Base-by-base conservation (phyloP, 2,329 filamentous ascomycete genomes). In the Alternaria angustiovoidea region DNA sequence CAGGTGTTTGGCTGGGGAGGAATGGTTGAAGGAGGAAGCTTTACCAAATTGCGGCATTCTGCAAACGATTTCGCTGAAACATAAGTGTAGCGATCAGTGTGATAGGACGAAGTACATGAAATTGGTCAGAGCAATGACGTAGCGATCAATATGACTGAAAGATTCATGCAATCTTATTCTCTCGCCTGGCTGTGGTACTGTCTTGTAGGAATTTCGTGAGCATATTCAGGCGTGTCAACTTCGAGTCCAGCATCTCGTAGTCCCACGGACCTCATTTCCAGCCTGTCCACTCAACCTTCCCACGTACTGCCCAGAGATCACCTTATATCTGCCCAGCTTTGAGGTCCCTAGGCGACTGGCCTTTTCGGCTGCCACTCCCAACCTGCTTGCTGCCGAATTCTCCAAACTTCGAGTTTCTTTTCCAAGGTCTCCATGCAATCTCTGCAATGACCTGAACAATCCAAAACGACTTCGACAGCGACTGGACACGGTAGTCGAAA, bases 301-400 rank as follows among this genome's bases (percentile, higher is more conserved):
- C 30, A 34, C 4, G 12, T 36, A 48, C 14, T 11, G 6, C 46
- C 18, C 18, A 24, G 4, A 36, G 1, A n/a, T 36, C 46, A 36
- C 14, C 14, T 14, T 16, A 4, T 49, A 11, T 18, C 11, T 38
- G 46, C 2, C 18, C 30, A 24, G 9, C 20, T 6, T 16, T 38
- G 22, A 22, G 20, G 14, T 11, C 12, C 51, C 12, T 44, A 32
- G 18, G 39, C 26, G 30, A 32, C 24, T 11, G 30, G 11, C 9
- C 38, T 44, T 18, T 43, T 54, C 30, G 39, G 39, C 2, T 26
- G 26, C 51, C 51, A 54, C 26, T 28, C 39, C 51, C 51, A 54
- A 30, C 39, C 51, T 22, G 34, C 36, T 32, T 28, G n/a, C 20
- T 44, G 51, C 24, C 18, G 20, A 20, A 43, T 20, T 26, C 7